Evolutionary conservation across 1,284 basidiomycete genomes (phyloP).

Genomic region (Irpex sp.): DNA sequence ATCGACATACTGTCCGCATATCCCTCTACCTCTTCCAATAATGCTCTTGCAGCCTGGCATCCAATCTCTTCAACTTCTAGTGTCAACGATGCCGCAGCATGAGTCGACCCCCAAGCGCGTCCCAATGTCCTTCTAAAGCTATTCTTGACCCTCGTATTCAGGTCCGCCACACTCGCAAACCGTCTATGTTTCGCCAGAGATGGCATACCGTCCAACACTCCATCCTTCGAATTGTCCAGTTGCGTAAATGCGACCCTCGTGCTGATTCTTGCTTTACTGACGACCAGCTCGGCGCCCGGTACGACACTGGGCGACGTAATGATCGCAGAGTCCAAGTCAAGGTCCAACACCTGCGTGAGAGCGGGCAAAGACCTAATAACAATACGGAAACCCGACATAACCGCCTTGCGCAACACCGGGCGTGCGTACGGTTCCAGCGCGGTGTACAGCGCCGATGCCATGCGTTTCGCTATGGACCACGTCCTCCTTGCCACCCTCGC

Average conservation of each 20-base stretch:
- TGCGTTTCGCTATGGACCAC: conserved; percentile 39
- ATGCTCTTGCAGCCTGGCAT: conserved; percentile 34
- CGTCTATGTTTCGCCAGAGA: conserved; percentile 19
- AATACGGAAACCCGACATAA: conserved; percentile 52
- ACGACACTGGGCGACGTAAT: conserved; percentile 43
- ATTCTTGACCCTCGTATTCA: conserved; percentile 55
- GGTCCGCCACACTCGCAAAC: conserved; percentile 49
- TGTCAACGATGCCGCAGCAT: conserved; percentile 48
- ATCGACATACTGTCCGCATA: conserved; percentile 1
- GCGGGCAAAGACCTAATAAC: conserved; percentile 61
- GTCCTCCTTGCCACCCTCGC: conserved; percentile 50
- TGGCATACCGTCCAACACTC: conserved; percentile 23
- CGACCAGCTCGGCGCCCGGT: conserved; percentile 46
- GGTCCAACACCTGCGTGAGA: conserved; percentile 60
- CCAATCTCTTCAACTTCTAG: conserved; percentile 47
- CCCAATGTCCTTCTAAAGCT: conserved; percentile 64
- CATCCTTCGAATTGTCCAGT: conserved; percentile 33
- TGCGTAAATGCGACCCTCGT: conserved; percentile 53
- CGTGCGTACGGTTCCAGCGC: conserved; percentile 56
- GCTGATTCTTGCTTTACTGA: conserved; percentile 49
- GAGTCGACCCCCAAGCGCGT: conserved; percentile 60
- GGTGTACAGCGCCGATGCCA: conserved; percentile 32
- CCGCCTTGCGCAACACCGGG: conserved; percentile 52
- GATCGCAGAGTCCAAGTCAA: conserved; percentile 56
- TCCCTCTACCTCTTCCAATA: conserved; percentile 8